Conservation (phyloP, 2,329 filamentous ascomycete genomes). For the Didymella exigua region DNA sequence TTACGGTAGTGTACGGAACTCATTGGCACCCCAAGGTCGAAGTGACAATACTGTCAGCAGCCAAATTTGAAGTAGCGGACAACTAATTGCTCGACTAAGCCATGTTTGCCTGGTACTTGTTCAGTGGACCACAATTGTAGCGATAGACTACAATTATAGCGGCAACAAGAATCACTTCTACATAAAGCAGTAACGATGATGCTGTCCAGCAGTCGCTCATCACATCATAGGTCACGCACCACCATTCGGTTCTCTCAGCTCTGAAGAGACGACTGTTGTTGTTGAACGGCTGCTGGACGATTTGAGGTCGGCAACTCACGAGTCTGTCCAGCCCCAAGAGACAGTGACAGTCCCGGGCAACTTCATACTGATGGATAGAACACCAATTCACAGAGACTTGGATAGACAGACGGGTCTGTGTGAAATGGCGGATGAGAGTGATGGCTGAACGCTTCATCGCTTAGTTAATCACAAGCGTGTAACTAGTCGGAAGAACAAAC, state of each 20-base stretch:
- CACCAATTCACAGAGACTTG: too few relatives aligned
- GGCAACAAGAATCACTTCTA: neutral
- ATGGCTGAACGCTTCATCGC: too few relatives aligned
- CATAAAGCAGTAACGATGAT: neutral
- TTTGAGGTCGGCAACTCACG: too few relatives aligned
- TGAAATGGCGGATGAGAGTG: too few relatives aligned
- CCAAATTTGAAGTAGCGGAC: slow-evolving; percentile 4
- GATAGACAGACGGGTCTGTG: too few relatives aligned
- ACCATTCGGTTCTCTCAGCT: neutral
- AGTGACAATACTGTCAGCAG: slow-evolving; percentile 2
- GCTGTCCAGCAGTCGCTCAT: neutral
- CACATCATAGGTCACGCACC: slow-evolving; percentile 1
- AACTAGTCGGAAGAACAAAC: too few relatives aligned
- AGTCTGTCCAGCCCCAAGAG: too few relatives aligned
- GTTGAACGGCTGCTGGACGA: too few relatives aligned
- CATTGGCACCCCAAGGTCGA: neutral
- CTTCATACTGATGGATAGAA: too few relatives aligned
- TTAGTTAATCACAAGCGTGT: too few relatives aligned
- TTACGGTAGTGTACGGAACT: neutral
- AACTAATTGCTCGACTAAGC: slow-evolving; percentile 3
- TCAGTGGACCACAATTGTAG: neutral
- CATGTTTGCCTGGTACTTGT: neutral
- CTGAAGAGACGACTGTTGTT: too few relatives aligned
- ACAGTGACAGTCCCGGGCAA: too few relatives aligned
- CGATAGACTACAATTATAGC: neutral